Evolutionary conservation across 495 filamentous ascomycete genomes (phyloP), one percentile per base, ranked within the genome.

Genomic region (Neurospora sp.): DNA sequence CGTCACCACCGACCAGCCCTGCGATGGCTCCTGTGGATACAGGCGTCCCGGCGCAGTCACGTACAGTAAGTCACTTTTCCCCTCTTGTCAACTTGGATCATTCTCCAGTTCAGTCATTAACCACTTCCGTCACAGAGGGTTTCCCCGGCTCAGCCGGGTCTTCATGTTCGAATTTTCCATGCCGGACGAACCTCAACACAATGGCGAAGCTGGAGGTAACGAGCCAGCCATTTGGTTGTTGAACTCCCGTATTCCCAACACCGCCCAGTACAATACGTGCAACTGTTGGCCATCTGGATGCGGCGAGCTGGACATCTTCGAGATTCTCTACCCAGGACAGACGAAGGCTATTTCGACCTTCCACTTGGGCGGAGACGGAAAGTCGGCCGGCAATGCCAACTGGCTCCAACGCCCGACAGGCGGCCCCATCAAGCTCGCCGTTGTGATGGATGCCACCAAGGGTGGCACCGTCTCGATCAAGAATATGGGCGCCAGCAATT

Each of bases 281-380:
- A 89, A 85, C 69, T 93, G 92, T 81, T 93, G 90, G 90, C 78
- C 79, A 3, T 82, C 85, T 20, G 81, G 79, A 69, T 93, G 92
- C 76, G 91, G 91, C 72, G 91, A 93, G 82, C 85, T 92, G 65
- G 92, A 93, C 77, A 79, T 92, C 12, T 88, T 91, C 73, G 91
- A 93, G 80, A 83, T 91, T 40, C 86, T 93, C 5, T 75, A 79
- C 39, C 53, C 77, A 4, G 87, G 88, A 39, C 83, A 83, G 72
- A 77, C 75, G 35, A 84, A 83, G 61, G 79, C 80, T 65, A 91
- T 88, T 78, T 85, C 87, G 4, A 90, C 90, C 8, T 82, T 91
- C 72, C 91, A 92, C 79, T 2, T 59, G 4, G 48, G 22, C 0
- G 48, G 3, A 4, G 3, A 12, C 2, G n/a, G n/a, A 1, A 48